Conservation (phyloP, 192 early-diverging fungal genomes). For the Geranomyces michiganensis region DNA sequence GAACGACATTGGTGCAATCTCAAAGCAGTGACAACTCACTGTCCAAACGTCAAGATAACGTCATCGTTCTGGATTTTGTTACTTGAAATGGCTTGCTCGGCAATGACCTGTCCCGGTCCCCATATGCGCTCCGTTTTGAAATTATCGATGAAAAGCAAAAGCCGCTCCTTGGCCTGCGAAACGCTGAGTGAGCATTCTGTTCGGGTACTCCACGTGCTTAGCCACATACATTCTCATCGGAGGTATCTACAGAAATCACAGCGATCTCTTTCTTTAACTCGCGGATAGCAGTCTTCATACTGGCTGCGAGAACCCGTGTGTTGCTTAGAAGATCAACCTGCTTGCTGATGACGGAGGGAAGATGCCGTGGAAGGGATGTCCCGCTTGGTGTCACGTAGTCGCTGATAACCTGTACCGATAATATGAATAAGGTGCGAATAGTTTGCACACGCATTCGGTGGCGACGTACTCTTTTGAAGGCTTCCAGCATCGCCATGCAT, state of each 20-base stretch:
- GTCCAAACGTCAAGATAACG: constrained; percentile 86
- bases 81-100: constrained; percentile 64
- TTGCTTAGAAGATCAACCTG: constrained; percentile 89
- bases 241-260: constrained; percentile 72
- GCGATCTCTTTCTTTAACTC: constrained; percentile 87
- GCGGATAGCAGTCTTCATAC: constrained; percentile 92
- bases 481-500: constrained; percentile 82
- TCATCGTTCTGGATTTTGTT: constrained; percentile 91
- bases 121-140: constrained; percentile 93
- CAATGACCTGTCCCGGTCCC: constrained; percentile 77
- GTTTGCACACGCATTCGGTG: background rate
- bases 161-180: constrained; percentile 65
- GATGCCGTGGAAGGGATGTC: constrained; percentile 75
- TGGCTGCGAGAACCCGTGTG: constrained; percentile 83
- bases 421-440: no score
- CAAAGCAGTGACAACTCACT: constrained; percentile 20
- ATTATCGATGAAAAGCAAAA: constrained; percentile 76
- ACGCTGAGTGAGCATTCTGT: background rate
- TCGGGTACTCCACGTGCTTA: background rate
- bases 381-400: constrained; percentile 89
- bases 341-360: constrained; percentile 79
- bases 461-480: constrained; percentile 73
- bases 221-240: constrained; percentile 82
- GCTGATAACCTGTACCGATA: constrained; percentile 70
- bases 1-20: background rate